Evolutionary conservation across 352 stramenopile species (phyloP), one percentile per base, ranked within the genome.

Genomic region (Phytopythium montanum): DNA sequence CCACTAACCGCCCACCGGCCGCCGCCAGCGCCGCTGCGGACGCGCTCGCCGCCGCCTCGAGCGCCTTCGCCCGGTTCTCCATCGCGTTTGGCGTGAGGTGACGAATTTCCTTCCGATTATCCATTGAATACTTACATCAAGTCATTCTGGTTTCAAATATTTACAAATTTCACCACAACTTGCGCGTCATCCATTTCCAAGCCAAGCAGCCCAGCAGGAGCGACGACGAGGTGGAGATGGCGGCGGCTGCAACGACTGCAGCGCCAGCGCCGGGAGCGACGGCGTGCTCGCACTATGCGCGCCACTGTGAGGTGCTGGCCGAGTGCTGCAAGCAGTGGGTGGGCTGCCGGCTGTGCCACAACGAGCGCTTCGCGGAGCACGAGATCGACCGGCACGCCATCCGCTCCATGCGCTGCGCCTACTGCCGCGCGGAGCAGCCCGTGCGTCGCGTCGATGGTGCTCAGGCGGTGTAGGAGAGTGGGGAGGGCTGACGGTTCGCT

Each of bases 361-460:
- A 90, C 45, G 71, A 72, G 25, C 56, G 70, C 45, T 72, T 81
- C 56, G 61, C 73, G 23, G 64, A 84, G 60, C 84, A 94, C 54
- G 67, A 75, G 53, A 90, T 94, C 64, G 81, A 94, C 68, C 84
- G 84, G 57, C 84, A 90, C 58, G 81, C 79, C 38, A 88, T 94
- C 36, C 74, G 66, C 25, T 44, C 65, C 23, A 91, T 94, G 79
- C 72, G 81, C 60, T 94, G 84, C 65, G 62, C 79, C 50, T 56
- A 69, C 25, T 94, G 84, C 53, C 62, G 75, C 39, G 77, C 69
- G 9, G 72, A 79, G 48, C 84, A 94, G 56, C 69, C 75, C 16
- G 84, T 93, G 59, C 44, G 76, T 59, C 39, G n/a, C 29, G 26
- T 5, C n/a, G 29, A 21, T 1, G 3, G 21, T 36, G 7, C 13